Conservation (phyloP, 2,329 filamentous ascomycete species). For the Parafenestella ontariensis region DNA sequence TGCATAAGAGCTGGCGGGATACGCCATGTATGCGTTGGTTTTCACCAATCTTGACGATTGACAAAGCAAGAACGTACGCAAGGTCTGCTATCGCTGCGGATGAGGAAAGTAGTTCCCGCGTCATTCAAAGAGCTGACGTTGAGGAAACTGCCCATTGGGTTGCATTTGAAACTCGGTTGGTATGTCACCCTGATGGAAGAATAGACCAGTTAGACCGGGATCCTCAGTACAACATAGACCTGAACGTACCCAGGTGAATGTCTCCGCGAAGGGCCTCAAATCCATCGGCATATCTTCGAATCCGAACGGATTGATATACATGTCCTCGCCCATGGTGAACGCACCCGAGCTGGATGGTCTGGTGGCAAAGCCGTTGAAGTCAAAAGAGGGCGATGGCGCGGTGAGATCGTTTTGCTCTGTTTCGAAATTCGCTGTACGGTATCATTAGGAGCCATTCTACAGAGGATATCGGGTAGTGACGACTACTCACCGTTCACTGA, state of each 20-base stretch:
- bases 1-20: too few relatives aligned
- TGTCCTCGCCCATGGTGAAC: conserved; percentile 10
- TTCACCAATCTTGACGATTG: too few relatives aligned
- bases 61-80: too few relatives aligned
- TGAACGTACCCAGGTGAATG: conserved; percentile 34
- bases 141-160: conserved; percentile 10
- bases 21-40: too few relatives aligned
- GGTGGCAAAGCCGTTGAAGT: conserved; percentile 16
- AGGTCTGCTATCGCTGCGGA: too few relatives aligned
- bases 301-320: conserved; percentile 21
- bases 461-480: too few relatives aligned
- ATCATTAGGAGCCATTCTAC: neutral
- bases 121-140: neutral
- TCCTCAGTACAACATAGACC: neutral
- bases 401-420: conserved; percentile 3
- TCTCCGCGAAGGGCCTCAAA: conserved; percentile 20
- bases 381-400: conserved; percentile 24
- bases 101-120: neutral
- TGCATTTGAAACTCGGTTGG: conserved; percentile 15
- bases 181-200: conserved; percentile 12
- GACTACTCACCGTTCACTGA: conserved; percentile 13
- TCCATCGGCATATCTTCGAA: conserved; percentile 31
- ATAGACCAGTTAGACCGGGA: neutral
- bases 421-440: conserved; percentile 2
- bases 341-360: conserved; percentile 1